phyloP scores from a whole-genome alignment of 352 stramenopile species.

The Globisporangium recalcitrans region DNA sequence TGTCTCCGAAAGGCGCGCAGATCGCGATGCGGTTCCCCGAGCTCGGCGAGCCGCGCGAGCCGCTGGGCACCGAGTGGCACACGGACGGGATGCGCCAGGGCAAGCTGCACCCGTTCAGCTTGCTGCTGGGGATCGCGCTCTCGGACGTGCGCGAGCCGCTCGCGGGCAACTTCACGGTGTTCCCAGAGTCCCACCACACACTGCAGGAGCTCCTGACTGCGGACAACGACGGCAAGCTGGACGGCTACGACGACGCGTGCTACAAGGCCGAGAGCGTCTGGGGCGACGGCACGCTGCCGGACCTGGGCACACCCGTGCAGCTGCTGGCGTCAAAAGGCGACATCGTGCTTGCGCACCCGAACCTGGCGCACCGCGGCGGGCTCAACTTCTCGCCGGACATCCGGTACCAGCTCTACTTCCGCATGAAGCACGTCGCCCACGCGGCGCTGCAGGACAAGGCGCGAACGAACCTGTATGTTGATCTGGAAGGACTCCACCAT shows the following conservation, averaged over 20 bases:
- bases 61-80: slow-evolving; percentile 71
- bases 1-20: slow-evolving; percentile 47
- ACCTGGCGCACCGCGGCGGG: slow-evolving; percentile 64
- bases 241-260: slow-evolving; percentile 51
- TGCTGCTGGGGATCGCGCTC: slow-evolving; percentile 63
- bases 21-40: slow-evolving; percentile 75
- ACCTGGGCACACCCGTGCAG: slow-evolving; percentile 57
- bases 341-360: slow-evolving; percentile 69
- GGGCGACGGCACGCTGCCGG: slow-evolving; percentile 62
- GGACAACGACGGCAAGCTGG: slow-evolving; percentile 48
- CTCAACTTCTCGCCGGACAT: slow-evolving; percentile 82
- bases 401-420: slow-evolving; percentile 81
- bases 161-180: slow-evolving; percentile 69
- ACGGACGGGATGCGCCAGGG: slow-evolving; percentile 79
- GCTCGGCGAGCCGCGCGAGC: slow-evolving; percentile 53
- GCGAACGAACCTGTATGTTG: slow-evolving; percentile 33
- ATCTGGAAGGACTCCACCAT: slow-evolving; percentile 51
- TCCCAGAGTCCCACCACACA: slow-evolving; percentile 49
- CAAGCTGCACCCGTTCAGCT: slow-evolving; percentile 59
- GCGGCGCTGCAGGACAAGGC: slow-evolving; percentile 26
- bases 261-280: slow-evolving; percentile 69
- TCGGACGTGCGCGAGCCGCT: slow-evolving; percentile 59
- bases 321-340: slow-evolving; percentile 51
- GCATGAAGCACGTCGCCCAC: slow-evolving; percentile 67
- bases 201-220: slow-evolving; percentile 46